Conservation (phyloP, 1,284 basidiomycete genomes). For the Tausonia pullulans region DNA sequence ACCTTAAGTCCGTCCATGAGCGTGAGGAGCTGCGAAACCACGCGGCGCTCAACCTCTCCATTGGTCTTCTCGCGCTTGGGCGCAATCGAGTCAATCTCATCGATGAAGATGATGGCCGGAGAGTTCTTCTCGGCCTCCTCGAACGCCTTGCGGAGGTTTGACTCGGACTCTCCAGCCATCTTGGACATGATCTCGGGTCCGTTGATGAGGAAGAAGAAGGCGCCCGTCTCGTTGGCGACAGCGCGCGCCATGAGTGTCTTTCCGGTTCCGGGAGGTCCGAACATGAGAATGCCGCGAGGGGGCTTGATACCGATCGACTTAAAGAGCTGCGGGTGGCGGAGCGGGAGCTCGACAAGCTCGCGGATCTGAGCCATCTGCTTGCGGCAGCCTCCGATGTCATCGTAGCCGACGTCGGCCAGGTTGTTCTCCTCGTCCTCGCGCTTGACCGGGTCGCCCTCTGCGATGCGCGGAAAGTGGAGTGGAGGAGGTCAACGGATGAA, state of each 20-base stretch:
- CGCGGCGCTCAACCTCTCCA: constrained; percentile 97
- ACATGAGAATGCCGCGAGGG: constrained; percentile 94
- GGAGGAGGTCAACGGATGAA: constrained; percentile 24
- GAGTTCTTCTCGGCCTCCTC: constrained; percentile 99
- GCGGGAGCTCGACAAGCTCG: constrained; percentile 93
- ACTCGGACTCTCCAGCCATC: constrained; percentile 97
- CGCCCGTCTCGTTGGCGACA: constrained; percentile 97
- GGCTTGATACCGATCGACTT: constrained; percentile 99
- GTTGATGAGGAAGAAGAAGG: constrained; percentile 99
- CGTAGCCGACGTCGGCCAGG: constrained; percentile 93
- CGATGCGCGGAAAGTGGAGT: neutral
- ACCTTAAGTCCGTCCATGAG: constrained; percentile 95
- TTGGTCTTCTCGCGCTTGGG: constrained; percentile 99
- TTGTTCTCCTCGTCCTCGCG: constrained; percentile 98
- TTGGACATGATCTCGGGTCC: constrained; percentile 99
- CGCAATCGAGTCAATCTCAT: constrained; percentile 98
- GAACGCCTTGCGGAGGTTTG: constrained; percentile 93
- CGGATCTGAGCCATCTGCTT: constrained; percentile 67
- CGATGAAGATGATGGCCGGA: constrained; percentile 99
- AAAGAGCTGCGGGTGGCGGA: constrained; percentile 97
- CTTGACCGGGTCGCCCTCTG: constrained; percentile 95
- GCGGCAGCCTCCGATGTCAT: constrained; percentile 96
- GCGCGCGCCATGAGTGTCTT: constrained; percentile 98
- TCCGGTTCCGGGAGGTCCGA: constrained; percentile 90
- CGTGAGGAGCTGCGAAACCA: constrained; percentile 93